Evolutionary conservation across 352 stramenopile species (phyloP), one percentile per base, ranked within the genome.

Genomic region (Aphanomyces invadans): DNA sequence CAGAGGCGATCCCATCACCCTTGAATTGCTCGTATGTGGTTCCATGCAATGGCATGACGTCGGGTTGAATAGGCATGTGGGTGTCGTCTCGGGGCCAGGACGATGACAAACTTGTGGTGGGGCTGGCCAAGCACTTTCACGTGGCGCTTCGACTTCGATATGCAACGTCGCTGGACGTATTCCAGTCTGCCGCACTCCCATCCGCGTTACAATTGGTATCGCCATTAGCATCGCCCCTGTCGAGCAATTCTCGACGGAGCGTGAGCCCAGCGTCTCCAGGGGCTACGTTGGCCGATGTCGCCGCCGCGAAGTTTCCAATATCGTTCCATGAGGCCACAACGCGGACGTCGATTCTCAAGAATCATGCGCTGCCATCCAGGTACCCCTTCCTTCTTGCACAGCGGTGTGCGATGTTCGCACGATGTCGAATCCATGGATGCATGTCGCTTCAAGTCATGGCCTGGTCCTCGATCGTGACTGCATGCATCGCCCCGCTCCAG

Each of bases 101-200:
- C 48, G 75, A 54, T 26, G 36, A 57, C 26, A 73, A 38, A 21
- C 71, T 63, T 9, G 73, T 77, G 4, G 65, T 85, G 21, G 87
- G 83, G 36, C 65, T 92, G 48, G 84, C 81, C 46, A 92, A 88
- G 62, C 76, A 88, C 46, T 90, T 90, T 66, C 69, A 77, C 4
- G 75, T 86, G 61, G 81, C 83, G 4, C 70, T 92, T 15, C 71
- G 76, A 10, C 55, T 92, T 0, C 69, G 81, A 10, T 92, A 92
- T 66, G 76, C 81, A n/a, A 83, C 83, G 10, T 77, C 89, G 26
- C 68, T 90, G 28, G 76, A 76, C 31, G 71, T 81, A 2, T 80
- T 92, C 60, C 25, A 57, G 42, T 57, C 48, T 19, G 42, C 25
- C 42, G 49, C 7, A 7, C 36, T 42, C 7, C 36, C 36, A 15